A percentile compares a stretch with the other conserved stretches of the same genome.
Conservation (phyloP, 306 rosid genomes). For the Senna tora region DNA sequence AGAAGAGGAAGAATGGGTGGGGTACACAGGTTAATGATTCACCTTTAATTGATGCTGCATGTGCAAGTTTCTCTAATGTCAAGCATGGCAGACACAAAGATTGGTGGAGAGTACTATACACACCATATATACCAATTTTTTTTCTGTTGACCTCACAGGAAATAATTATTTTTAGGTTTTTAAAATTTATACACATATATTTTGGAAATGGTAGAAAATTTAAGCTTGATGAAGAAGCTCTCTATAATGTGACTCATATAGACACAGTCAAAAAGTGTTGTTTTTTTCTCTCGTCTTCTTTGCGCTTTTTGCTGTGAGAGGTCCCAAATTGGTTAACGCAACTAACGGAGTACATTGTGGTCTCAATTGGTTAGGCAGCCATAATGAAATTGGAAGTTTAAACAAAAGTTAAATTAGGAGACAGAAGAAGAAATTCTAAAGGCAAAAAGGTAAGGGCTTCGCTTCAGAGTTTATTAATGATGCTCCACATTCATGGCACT, state of each 20-base stretch:
- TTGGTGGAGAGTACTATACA: not conserved
- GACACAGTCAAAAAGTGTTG: constrained; percentile 41
- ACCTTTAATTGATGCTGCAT: constrained; percentile 51
- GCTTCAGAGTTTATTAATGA: too few species aligned
- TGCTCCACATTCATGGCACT: too few species aligned
- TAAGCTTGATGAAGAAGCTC: too few species aligned
- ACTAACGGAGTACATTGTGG: constrained; percentile 20
- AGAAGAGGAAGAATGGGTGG: constrained; percentile 41
- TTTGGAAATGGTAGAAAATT: too few species aligned
- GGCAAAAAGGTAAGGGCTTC: constrained; percentile 20
- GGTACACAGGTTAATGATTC: constrained; percentile 39
- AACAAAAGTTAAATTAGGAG: not conserved
- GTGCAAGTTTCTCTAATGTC: constrained; percentile 48
- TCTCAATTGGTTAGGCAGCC: constrained; percentile 17
- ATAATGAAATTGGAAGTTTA: not conserved
- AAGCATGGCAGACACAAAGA: constrained; percentile 37
- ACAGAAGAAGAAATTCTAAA: not conserved
- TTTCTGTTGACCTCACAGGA: too few species aligned
- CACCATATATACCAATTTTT: too few species aligned
- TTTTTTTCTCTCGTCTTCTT: constrained; percentile 4
- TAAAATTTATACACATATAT: too few species aligned
- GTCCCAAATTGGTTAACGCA: constrained; percentile 30
- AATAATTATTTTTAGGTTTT: too few species aligned
- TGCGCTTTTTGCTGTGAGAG: too few species aligned
- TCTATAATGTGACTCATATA: too few species aligned